These are phyloP conservation scores for Pouteria campechiana DNA, from an alignment of 179 eudicot species.

Conservation along the genomic window DNA sequence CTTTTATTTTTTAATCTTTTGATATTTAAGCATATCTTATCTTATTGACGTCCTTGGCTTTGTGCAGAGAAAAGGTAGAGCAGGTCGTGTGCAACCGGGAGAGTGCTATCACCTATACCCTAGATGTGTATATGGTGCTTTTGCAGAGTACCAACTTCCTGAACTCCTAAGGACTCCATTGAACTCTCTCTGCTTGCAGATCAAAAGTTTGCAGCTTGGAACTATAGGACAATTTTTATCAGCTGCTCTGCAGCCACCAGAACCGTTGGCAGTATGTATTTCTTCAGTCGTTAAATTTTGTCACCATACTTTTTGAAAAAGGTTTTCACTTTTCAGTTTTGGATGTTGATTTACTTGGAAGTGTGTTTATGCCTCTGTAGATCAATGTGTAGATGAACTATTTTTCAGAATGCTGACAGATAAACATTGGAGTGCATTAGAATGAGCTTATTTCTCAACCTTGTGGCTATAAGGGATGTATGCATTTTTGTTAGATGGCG, in stretches of 20 bases:
- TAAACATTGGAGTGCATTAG: no score
- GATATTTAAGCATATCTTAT: no score
- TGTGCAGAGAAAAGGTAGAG: slow-evolving; percentile 95
- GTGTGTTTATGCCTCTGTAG: no score
- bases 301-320: not conserved
- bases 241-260: slow-evolving; percentile 91
- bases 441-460: no score
- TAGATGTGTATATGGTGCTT: slow-evolving; percentile 83
- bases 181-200: slow-evolving; percentile 96
- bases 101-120: slow-evolving; percentile 96
- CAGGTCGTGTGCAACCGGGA: slow-evolving; percentile 98
- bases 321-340: no score
- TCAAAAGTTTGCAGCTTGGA: slow-evolving; percentile 82
- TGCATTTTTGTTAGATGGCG: no score
- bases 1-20: no score
- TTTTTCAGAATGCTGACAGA: no score
- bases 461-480: no score
- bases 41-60: no score
- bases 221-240: slow-evolving; percentile 88
- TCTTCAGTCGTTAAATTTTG: not conserved
- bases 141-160: slow-evolving; percentile 93
- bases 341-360: no score
- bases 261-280: slow-evolving; percentile 65
- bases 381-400: no score
- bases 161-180: slow-evolving; percentile 89